Evolutionary conservation across 75 land plant species (phyloP).

Genomic region (Cupressus sempervirens): DNA sequence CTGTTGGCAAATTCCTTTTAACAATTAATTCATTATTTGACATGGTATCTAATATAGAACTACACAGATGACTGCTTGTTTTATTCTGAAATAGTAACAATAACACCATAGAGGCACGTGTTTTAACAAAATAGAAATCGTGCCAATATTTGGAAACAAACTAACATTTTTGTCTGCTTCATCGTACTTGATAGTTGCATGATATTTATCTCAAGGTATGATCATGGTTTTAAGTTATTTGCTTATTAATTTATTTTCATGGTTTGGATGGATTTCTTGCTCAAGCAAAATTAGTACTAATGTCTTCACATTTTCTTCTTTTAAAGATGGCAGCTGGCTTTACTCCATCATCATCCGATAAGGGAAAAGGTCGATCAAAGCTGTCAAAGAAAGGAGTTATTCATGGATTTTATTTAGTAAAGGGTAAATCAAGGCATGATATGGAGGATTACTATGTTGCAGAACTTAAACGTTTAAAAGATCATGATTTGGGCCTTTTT

Average conservation of each 20-base stretch:
- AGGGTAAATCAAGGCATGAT: constrained; percentile 72
- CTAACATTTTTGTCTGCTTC: background rate
- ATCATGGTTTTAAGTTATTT: background rate
- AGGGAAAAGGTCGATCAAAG: constrained; percentile 59
- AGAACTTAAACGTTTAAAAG: constrained; percentile 32
- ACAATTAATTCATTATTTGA: background rate
- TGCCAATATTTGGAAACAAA: background rate
- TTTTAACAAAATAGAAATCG: background rate
- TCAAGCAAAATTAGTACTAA: background rate
- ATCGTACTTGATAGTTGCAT: background rate
- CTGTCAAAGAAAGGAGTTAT: constrained; percentile 26
- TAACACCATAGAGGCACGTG: background rate
- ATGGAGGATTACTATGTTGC: constrained; percentile 90
- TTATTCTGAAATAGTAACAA: background rate
- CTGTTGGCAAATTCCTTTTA: background rate
- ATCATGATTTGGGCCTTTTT: constrained; percentile 68
- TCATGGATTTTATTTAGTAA: constrained; percentile 61
- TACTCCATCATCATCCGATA: constrained; percentile 30
- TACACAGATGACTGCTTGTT: background rate
- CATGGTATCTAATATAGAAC: background rate
- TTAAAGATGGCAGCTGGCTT: constrained; percentile 32
- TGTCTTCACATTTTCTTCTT: background rate
- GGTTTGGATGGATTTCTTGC: background rate
- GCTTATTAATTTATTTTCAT: background rate
- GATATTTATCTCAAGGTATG: background rate